phyloP scores from a whole-genome alignment of 1,139 yeast species.

The Magnusiomyces clavatus region DNA sequence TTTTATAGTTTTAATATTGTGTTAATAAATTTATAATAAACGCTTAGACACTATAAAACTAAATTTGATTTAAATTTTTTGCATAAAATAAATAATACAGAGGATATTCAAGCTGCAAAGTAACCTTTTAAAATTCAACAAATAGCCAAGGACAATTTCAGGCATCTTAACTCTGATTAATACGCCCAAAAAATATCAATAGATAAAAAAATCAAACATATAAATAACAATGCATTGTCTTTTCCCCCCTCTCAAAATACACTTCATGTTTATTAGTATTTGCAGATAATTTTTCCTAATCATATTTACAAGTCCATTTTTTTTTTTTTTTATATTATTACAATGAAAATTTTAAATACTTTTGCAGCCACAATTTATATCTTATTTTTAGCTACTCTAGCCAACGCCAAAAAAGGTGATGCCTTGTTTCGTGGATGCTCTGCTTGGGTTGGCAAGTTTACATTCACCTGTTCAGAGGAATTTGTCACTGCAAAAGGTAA shows the following conservation, averaged over 20 bases:
- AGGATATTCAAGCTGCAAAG: not conserved
- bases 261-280: no score
- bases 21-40: no score
- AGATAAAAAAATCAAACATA: not conserved
- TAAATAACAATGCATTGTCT: no score
- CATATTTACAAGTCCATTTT: not conserved
- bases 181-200: not conserved
- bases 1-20: no score
- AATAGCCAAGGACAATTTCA: not conserved
- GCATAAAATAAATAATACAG: not conserved
- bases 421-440: conserved; percentile 1
- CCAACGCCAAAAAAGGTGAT: not conserved
- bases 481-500: not conserved
- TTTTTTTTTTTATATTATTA: not conserved
- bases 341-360: no score
- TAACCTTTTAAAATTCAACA: not conserved
- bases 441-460: not conserved
- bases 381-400: no score
- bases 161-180: not conserved
- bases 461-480: not conserved
- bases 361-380: no score
- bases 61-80: not conserved
- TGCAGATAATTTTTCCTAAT: no score
- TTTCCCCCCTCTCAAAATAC: no score
- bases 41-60: no score